Conservation (phyloP, 257 asterid genomes). For the Agastache rugosa region DNA sequence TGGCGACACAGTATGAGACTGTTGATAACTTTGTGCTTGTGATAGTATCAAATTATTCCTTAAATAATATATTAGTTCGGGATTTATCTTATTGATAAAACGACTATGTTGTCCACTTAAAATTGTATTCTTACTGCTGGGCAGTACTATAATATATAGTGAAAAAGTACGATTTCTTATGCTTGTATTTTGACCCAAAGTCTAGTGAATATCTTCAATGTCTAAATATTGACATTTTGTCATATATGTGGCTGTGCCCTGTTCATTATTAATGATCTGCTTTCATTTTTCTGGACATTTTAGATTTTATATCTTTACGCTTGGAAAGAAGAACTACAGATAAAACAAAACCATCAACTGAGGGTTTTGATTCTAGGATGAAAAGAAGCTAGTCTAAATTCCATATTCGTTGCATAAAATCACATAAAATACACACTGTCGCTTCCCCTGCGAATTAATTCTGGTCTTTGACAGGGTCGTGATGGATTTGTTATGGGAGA, state of each 20-base stretch:
- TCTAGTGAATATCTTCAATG: conserved; percentile 21
- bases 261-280: conserved; percentile 7
- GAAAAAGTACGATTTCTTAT: conserved; percentile 3
- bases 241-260: background rate
- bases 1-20: background rate
- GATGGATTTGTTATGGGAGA: conserved; percentile 99
- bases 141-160: background rate
- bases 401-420: background rate
- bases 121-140: conserved; percentile 6
- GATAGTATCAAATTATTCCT: background rate
- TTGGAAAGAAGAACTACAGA: conserved; percentile 1
- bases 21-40: background rate
- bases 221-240: conserved; percentile 13
- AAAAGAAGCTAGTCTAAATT: conserved; percentile 16
- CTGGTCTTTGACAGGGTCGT: conserved; percentile 65
- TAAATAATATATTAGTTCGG: conserved; percentile 15
- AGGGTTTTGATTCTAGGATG: conserved; percentile 15
- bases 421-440: background rate
- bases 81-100: background rate
- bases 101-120: background rate
- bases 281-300: conserved; percentile 1
- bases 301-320: conserved; percentile 12
- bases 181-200: conserved; percentile 20
- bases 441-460: conserved; percentile 14
- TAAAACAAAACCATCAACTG: conserved; percentile 7